Evolutionary conservation across 2,329 filamentous ascomycete species (phyloP).

Genomic region (Talaromyces marneffei): DNA sequence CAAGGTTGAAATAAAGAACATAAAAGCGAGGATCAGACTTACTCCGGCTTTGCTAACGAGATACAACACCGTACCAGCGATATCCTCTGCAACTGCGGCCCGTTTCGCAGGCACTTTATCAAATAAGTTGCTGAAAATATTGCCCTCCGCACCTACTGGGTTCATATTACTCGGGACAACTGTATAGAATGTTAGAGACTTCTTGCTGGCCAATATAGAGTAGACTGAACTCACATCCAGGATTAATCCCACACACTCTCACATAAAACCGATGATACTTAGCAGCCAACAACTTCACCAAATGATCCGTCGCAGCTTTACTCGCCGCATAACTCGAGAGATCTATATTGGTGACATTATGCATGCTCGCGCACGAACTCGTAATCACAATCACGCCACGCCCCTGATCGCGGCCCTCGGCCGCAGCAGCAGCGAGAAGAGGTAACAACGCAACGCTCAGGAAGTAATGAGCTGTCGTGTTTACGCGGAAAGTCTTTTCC

Average conservation of each 20-base stretch:
- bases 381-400: slow-evolving; percentile 46
- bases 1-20: too few species aligned
- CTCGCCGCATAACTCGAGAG: slow-evolving; percentile 48
- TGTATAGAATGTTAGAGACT: slow-evolving; percentile 17
- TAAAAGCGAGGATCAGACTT: slow-evolving; percentile 18
- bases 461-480: slow-evolving; percentile 48
- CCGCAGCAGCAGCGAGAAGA: slow-evolving; percentile 39
- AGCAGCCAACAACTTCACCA: slow-evolving; percentile 45
- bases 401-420: slow-evolving; percentile 32
- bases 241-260: slow-evolving; percentile 42
- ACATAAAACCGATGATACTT: slow-evolving; percentile 45
- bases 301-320: slow-evolving; percentile 50
- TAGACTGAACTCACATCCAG: slow-evolving; percentile 33
- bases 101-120: slow-evolving; percentile 37
- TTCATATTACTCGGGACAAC: slow-evolving; percentile 44
- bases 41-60: slow-evolving; percentile 39
- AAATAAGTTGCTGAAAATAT: slow-evolving; percentile 39
- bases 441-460: slow-evolving; percentile 44
- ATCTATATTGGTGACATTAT: slow-evolving; percentile 50
- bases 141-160: slow-evolving; percentile 36
- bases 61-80: slow-evolving; percentile 41
- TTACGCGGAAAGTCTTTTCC: slow-evolving; percentile 44
- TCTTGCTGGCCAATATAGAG: neutral
- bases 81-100: slow-evolving; percentile 37
- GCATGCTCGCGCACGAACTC: slow-evolving; percentile 50